Evolutionary conservation across 768 basidiomycete genomes (phyloP).

Genomic region (Gloeophyllum trabeum): DNA sequence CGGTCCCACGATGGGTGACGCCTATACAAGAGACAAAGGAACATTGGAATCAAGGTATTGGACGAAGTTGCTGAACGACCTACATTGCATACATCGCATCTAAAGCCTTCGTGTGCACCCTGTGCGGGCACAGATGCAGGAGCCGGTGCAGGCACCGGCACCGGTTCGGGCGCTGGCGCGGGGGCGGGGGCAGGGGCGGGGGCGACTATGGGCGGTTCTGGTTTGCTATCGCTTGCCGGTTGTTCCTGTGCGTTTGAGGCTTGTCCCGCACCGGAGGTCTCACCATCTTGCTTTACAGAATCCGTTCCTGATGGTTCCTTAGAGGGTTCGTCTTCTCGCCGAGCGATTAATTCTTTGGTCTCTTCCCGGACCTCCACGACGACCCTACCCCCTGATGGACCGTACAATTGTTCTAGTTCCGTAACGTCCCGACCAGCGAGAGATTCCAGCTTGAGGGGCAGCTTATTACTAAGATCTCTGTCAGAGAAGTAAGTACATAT

Average conservation of each 20-base stretch:
- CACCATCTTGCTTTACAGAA: not conserved
- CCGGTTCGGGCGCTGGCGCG: not conserved
- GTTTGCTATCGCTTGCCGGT: no score
- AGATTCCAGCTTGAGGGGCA: not conserved
- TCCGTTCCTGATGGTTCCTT: not conserved
- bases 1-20: not conserved
- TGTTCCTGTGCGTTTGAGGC: not conserved
- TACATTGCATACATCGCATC: not conserved
- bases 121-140: not conserved
- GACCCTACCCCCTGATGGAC: not conserved
- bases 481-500: not conserved
- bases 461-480: not conserved
- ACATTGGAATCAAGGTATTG: not conserved
- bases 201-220: no score
- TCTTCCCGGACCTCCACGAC: not conserved
- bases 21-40: not conserved
- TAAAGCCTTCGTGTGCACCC: not conserved
- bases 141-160: not conserved
- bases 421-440: not conserved
- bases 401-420: not conserved
- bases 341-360: not conserved
- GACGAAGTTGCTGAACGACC: not conserved
- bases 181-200: no score
- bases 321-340: not conserved
- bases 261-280: not conserved